A percentile compares a stretch with the other conserved stretches of the same genome.
Evolutionary conservation across 2,329 filamentous ascomycete genomes (phyloP).

Genomic region (Sporothrix humicola): DNA sequence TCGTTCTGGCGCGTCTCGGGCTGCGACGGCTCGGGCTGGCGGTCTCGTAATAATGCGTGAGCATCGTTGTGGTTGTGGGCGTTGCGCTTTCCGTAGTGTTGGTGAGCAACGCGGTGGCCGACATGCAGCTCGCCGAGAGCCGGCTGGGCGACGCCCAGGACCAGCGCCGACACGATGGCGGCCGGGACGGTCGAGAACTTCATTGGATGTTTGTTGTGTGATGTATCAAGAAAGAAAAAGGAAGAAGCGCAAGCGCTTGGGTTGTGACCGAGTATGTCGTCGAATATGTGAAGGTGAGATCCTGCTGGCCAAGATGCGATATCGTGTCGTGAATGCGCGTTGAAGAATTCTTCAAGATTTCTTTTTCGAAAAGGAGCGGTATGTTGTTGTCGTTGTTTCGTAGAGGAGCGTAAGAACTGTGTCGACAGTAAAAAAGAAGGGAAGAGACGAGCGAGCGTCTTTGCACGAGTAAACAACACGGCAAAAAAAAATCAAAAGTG

Average conservation of each 20-base stretch:
- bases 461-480: background rate
- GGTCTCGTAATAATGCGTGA: conserved; percentile 28
- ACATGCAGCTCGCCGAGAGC: conserved; percentile 46
- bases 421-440: conserved; percentile 22
- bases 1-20: conserved; percentile 37
- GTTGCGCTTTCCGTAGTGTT: conserved; percentile 44
- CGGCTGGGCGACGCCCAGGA: conserved; percentile 53
- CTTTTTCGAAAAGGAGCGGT: background rate
- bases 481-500: conserved; percentile 10
- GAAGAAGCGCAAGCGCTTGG: background rate
- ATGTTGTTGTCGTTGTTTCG: conserved; percentile 3
- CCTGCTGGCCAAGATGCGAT: conserved; percentile 1
- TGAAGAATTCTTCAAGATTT: background rate
- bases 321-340: background rate
- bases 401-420: conserved; percentile 4
- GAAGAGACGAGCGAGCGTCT: conserved; percentile 20
- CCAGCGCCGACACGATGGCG: conserved; percentile 56
- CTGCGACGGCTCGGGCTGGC: conserved; percentile 30
- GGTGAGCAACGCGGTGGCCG: conserved; percentile 48
- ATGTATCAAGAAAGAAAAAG: background rate
- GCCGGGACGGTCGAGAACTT: conserved; percentile 58
- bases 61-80: conserved; percentile 44
- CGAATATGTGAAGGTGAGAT: background rate
- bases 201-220: conserved; percentile 48
- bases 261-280: background rate